Base-by-base conservation (phyloP, 2,329 filamentous ascomycete genomes). In the Fusarium praegraminearum region DNA sequence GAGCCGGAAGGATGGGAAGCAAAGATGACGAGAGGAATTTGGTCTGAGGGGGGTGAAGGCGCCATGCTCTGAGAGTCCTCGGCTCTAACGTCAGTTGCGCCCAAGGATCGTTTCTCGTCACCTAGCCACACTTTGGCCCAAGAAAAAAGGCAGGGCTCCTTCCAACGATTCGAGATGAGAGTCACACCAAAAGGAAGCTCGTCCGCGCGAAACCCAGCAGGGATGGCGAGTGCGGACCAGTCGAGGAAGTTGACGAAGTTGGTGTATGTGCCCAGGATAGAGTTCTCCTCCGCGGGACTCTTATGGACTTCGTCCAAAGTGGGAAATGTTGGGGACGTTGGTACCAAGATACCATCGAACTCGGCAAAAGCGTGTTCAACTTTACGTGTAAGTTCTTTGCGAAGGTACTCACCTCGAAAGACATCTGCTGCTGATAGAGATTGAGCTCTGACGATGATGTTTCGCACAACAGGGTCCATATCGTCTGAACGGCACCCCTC, bases 191-290 rank as follows among this genome's bases (percentile, higher is more conserved):
- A 81, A 1, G 80, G 80, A 9, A 81, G 70, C 0, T 77, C 78
- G 35, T 81, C 78, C 0, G 68, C 36, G 1, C 79, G 64, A 36
- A 79, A 80, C 3, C 83, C 83, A 1, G 86, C 86, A 3, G 86
- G 85, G n/a, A 88, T 79, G 2, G 84, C 81, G 12, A 87, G 70
- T 4, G 83, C 86, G 40, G 83, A 84, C 70, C 88, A 81, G 74
- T 90, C 87, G 20, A 90, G 75, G 30, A 90, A 85, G 69, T 90
- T 90, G 18, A 84, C 88, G 71, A 86, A 89, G 71, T 89, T 87
- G 0, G 87, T 88, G 59, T 88, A 89, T 4, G 81, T 83, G 8
- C 86, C 86, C 8, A 88, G 73, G 5, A 81, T 76, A 6, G 84
- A 84, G 69, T 90, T 90, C 71, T 85, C 82, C 18, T 75, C 76